These are phyloP conservation scores for Leishmania gerbilli DNA, from an alignment of 208 protist species.

Conservation along the genomic window DNA sequence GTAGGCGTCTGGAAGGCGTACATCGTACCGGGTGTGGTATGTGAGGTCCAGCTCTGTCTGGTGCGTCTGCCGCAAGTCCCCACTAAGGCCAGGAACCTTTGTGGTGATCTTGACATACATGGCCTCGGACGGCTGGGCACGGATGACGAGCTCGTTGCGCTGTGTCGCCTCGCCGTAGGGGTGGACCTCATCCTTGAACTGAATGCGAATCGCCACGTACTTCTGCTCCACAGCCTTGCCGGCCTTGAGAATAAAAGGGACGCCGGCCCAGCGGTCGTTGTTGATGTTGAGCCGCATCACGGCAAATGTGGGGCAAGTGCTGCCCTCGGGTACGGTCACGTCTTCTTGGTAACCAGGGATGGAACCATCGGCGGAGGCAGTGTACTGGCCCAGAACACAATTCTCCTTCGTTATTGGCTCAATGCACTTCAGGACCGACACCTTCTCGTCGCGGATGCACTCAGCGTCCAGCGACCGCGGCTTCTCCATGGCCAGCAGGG, in stretches of 20 bases:
- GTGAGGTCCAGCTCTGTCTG: constrained; percentile 92
- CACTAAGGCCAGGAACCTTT: constrained; percentile 82
- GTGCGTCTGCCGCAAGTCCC: constrained; percentile 72
- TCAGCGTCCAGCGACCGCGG: constrained; percentile 79
- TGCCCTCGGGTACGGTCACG: constrained; percentile 70
- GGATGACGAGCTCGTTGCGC: constrained; percentile 93
- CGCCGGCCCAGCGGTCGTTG: constrained; percentile 93
- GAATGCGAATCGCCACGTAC: constrained; percentile 81
- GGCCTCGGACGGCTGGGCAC: constrained; percentile 91
- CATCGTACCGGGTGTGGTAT: constrained; percentile 80
- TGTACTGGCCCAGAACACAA: constrained; percentile 94
- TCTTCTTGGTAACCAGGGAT: constrained; percentile 92
- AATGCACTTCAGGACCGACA: constrained; percentile 81
- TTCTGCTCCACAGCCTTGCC: constrained; percentile 92
- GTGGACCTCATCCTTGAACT: constrained; percentile 89
- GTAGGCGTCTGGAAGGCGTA: constrained; percentile 90
- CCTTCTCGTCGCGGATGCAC: constrained; percentile 92
- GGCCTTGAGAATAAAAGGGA: constrained; percentile 93
- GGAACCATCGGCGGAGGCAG: constrained; percentile 64
- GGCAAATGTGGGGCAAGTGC: constrained; percentile 91
- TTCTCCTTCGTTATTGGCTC: constrained; percentile 61
- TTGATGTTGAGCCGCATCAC: constrained; percentile 83
- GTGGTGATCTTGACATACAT: constrained; percentile 93
- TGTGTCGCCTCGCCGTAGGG: constrained; percentile 76
- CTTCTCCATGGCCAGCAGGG: constrained; percentile 93